Base-by-base conservation (phyloP, 106 monocot species). In the Amphibolis antarctica region DNA sequence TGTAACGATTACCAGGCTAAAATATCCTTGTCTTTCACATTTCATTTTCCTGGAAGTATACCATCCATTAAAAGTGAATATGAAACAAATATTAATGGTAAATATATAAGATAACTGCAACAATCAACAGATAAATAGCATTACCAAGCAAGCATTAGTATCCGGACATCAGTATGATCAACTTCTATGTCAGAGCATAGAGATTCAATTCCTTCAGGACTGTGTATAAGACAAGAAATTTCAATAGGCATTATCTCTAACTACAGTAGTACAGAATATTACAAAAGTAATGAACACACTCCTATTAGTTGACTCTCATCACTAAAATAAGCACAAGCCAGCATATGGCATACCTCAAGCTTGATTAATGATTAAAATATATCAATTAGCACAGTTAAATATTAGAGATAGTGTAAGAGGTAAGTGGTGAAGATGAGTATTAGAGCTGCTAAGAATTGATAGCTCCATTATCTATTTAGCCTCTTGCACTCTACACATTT, bases 111-210 rank as follows among this genome's bases (percentile, higher is more conserved):
- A 5, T 23, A 45, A 63, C 46, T 1, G 1, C 2, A 1, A 12
- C 21, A 17, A 74, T 10, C 12, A 61, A 61, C 10, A 26, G 29
- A 26, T 21, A 0, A 10, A 55, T 23, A 55, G 59, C 14, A 62
- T 63, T 82, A 94, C 94, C 94, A 96, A 18, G 94, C 94, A 75
- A 89, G 89, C 89, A 96, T 89, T 17, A 96, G 83, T 58, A 96
- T 96, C 70, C 86, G 83, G 74, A 89, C 80, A 78, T 96, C 86
- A 24, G 89, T 89, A 61, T 86, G 79, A 66, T 86, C 71, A 51
- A 96, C 77, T 68, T 80, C 86, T 57, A 96, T 24, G 55, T 81
- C 80, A 59, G 86, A 72, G 69, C 94, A 96, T 36, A 96, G 76
- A 66, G 89, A 75, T 69, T 77, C 86, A 27, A 96, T 89, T 26